Base-by-base conservation (phyloP, 306 rosid species). In the Comarum palustre region DNA sequence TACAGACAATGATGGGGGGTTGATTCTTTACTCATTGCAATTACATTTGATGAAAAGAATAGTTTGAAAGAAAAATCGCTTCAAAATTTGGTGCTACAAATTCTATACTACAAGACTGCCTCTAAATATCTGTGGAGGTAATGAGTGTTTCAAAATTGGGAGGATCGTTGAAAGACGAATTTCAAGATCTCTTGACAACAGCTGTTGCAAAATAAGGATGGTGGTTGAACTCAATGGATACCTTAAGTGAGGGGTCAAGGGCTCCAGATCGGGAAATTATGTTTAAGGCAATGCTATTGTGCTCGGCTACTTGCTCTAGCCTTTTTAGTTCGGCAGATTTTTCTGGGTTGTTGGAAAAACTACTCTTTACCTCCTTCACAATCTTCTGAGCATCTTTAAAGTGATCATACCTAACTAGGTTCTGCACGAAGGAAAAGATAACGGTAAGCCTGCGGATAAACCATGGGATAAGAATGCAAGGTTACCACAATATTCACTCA, bases 261-360 rank as follows among this genome's bases (percentile, higher is more conserved):
- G 88, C 76, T 67, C 96, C 97, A 16, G 83, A 82, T 68, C 86
- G 78, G 86, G 81, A 78, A 76, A 91, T 88, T 55, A 92, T 79
- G 68, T 86, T 89, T 41, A 91, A 80, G 61, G 97, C 98, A 58
- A 89, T 80, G 83, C 84, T 91, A 72, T 94, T 94, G 87, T 92
- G 97, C 78, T 91, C 97, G 0, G 98, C 98, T 22, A 94, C 98
- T 74, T 84, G 97, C 81, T 94, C 98, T 47, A 94, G 52, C 77
- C 87, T 82, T 67, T 92, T 79, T 19, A 94, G 87, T 79, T 94
- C 98, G 0, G 89, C 86, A 86, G 83, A 81, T 62, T 78, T 91
- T 47, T 94, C 95, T 0, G 90, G 91, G 59, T 94, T 92, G 19
- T 84, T 82, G 32, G 90, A 76, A 55, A 91, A 94, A 65, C 95